Evolutionary conservation across 805 yeast species (phyloP), one percentile per base, ranked within the genome.

Genomic region (Lachancea lanzarotensis): DNA sequence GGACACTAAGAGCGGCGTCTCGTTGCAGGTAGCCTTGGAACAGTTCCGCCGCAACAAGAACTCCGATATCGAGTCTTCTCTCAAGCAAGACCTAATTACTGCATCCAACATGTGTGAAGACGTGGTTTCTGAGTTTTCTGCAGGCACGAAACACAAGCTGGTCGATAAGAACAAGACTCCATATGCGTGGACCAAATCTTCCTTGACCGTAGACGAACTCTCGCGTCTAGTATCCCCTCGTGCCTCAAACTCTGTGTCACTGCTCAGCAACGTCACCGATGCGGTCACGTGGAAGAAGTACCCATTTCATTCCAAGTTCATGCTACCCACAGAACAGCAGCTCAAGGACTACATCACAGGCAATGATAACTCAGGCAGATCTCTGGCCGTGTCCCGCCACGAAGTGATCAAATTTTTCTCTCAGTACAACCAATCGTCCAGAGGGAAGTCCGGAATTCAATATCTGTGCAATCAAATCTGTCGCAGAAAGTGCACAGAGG

Each of bases 31-130:
- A 34, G 79, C 86, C 2, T 73, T 81, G 52, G 82, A 79, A 47
- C 71, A 86, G 50, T 69, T 89, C 62, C 77, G 82, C 56, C 70
- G 74, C 48, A 86, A 88, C 42, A 60, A 74, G 18, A 58, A 68
- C 31, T 71, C 78, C 47, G 73, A 82, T 48, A 78, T 88, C 54
- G 73, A 74, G 44, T 69, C 78, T 40, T 84, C 91, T 31, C 68
- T 93, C 47, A 77, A 76, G 52, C 75, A 78, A 54, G 98, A 93
- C 65, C 72, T 85, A 62, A 70, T 72, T 46, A 67, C 89, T 18
- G 96, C 96, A 25, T 76, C 86, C 46, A 81, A 86, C 64, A 76
- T 89, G 75, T 75, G 81, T 75, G 60, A 66, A 18, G 70, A 73
- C 45, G 73, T 79, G 19, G 49, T 53, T 3, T 71, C 69, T 46